Evolutionary conservation across 345 rosid genomes (phyloP), one percentile per base, ranked within the genome.

Genomic region (Boechera divaricarpa): DNA sequence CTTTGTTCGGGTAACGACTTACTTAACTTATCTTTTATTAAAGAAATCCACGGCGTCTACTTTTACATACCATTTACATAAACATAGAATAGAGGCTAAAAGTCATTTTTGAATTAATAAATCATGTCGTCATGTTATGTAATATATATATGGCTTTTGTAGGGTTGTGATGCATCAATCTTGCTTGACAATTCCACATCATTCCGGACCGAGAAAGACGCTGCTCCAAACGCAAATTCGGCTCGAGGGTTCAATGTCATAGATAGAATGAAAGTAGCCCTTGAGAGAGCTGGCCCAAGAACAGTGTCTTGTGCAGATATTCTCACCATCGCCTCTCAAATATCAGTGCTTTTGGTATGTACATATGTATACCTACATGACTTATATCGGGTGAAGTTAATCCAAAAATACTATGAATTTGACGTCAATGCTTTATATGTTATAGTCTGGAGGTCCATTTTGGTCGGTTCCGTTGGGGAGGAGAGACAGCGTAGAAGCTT

Each of bases 81-180:
- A 0, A 0, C 26, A 29, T 26, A 6, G 18, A 12, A 24, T 12
- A 9, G 62, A 16, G 12, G 7, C 44, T 16, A 16, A 5, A 59
- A 16, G 7, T 2, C 21, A 16, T 31, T 15, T 57, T 31, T 10
- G 10, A 32, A 21, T 13, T 13, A 21, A 45, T 21, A 7, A 3
- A 59, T 7, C 33, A 13, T 11, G 26, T 45, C 2, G 7, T 59
- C 44, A 72, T 36, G 2, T 28, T 16, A 16, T 16, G 16, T 16
- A 16, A 21, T 11, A 32, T 7, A 15, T 35, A 7, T 16, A 15
- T 39, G 53, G 12, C 7, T 63, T 21, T 49, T 66, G 48, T 80
- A 88, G 92, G 92, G 90, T 6, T 89, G 93, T 49, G 90, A 89
- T 69, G 89, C 73, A 18, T 87, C 93, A 4, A 51, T 87, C 45